Evolutionary conservation across 352 stramenopile species (phyloP).

Genomic region (Phytopythium sindhum): DNA sequence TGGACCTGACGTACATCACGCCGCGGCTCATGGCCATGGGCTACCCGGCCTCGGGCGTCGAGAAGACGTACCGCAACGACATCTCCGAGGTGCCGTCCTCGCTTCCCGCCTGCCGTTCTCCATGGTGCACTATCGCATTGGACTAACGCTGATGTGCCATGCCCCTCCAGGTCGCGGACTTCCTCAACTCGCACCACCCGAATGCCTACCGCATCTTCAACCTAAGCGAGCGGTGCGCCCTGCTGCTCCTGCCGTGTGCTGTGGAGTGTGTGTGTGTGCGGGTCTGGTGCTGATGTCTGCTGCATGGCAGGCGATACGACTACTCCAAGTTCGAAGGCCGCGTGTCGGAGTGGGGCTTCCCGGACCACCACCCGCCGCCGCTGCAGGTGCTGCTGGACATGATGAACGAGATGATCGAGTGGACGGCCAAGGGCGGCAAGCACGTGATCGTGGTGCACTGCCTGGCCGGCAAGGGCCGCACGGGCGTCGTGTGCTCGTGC

Average conservation of each 20-base stretch:
- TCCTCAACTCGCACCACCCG: slow-evolving; percentile 68
- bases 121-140: too few relatives aligned
- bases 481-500: slow-evolving; percentile 79
- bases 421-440: slow-evolving; percentile 52
- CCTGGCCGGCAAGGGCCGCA: slow-evolving; percentile 75
- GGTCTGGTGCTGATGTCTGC: neutral
- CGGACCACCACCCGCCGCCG: slow-evolving; percentile 76
- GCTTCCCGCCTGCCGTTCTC: too few relatives aligned
- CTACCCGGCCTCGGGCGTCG: slow-evolving; percentile 74
- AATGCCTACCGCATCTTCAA: slow-evolving; percentile 78
- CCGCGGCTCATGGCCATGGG: slow-evolving; percentile 76
- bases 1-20: slow-evolving; percentile 88
- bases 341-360: slow-evolving; percentile 76
- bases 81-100: slow-evolving; percentile 78
- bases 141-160: too few relatives aligned
- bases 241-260: neutral
- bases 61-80: slow-evolving; percentile 87
- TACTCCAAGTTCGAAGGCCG: slow-evolving; percentile 68
- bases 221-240: slow-evolving; percentile 61
- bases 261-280: neutral
- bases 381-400: slow-evolving; percentile 79
- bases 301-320: slow-evolving; percentile 40
- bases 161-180: slow-evolving; percentile 39
- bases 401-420: slow-evolving; percentile 84
- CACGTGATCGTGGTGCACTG: slow-evolving; percentile 83